Evolutionary conservation across 306 rosid species (phyloP).

Genomic region (Pyrus communis): DNA sequence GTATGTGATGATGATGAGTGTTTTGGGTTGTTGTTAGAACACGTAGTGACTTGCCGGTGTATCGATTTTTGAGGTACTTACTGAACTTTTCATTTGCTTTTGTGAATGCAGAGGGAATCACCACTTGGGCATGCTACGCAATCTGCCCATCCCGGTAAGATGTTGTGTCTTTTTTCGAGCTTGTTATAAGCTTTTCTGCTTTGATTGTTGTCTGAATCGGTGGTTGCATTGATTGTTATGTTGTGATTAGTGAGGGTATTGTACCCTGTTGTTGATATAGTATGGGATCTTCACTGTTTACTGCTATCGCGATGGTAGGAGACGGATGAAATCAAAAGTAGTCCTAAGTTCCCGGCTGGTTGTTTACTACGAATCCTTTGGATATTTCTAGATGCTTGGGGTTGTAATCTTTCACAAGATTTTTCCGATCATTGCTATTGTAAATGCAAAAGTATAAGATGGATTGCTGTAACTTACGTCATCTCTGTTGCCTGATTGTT

Average conservation of each 20-base stretch:
- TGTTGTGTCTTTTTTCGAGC: not conserved
- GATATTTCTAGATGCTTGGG: not conserved
- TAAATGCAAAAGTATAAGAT: not conserved
- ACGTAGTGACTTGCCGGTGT: not conserved
- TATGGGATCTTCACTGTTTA: not conserved
- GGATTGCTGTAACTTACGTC: not conserved
- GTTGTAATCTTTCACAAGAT: not conserved
- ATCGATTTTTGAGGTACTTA: not conserved
- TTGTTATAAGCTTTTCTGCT: not conserved
- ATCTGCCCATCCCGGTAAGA: constrained; percentile 87
- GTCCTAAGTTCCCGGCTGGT: no score
- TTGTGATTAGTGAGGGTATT: not conserved
- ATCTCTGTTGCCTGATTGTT: not conserved
- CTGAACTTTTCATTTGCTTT: not conserved
- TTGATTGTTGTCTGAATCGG: not conserved
- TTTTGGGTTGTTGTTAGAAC: not conserved
- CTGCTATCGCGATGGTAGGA: not conserved
- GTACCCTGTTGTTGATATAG: not conserved
- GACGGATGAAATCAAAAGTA: no score
- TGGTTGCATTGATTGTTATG: not conserved
- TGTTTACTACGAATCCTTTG: not conserved
- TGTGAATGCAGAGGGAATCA: constrained; percentile 63
- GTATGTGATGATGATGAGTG: constrained; percentile 11
- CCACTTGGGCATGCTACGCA: constrained; percentile 62
- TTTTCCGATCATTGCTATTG: not conserved